Evolutionary conservation across 495 filamentous ascomycete genomes (phyloP).

Genomic region (Darksidea phi): DNA sequence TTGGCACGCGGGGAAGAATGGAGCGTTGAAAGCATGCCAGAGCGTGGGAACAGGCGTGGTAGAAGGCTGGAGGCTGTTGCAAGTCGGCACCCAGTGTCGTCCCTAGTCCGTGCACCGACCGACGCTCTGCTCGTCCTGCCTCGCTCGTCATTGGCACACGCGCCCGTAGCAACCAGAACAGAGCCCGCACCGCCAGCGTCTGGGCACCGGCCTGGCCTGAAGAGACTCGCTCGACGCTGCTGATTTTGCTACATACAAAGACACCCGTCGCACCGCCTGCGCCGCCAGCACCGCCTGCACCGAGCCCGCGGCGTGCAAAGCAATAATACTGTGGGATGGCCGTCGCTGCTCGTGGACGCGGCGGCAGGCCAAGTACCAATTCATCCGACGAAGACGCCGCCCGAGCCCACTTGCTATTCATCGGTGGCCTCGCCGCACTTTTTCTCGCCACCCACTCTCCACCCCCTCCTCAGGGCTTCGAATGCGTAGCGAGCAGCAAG

Average conservation of each 20-base stretch:
- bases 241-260: too few species aligned
- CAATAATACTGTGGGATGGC: conserved; percentile 18
- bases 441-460: too few species aligned
- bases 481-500: too few species aligned
- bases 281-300: not conserved
- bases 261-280: not conserved
- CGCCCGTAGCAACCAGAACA: conserved; percentile 6
- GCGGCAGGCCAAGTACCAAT: conserved; percentile 18
- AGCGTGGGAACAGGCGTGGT: conserved; percentile 4
- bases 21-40: conserved; percentile 31
- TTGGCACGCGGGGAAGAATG: conserved; percentile 21
- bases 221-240: too few species aligned
- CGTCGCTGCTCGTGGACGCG: conserved; percentile 27
- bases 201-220: too few species aligned
- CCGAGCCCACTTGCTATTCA: conserved; percentile 22
- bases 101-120: too few species aligned
- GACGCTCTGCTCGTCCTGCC: not conserved
- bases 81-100: not conserved
- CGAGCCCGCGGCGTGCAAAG: conserved; percentile 2
- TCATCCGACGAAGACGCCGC: conserved; percentile 25
- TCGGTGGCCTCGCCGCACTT: not conserved
- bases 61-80: conserved; percentile 12
- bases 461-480: too few species aligned
- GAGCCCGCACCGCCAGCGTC: not conserved
- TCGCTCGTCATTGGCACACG: conserved; percentile 6